Percentiles rank a stretch among this genome's conserved stretches.
Evolutionary conservation across 148 eudicot species (phyloP).

Genomic region (Camellia japonica): DNA sequence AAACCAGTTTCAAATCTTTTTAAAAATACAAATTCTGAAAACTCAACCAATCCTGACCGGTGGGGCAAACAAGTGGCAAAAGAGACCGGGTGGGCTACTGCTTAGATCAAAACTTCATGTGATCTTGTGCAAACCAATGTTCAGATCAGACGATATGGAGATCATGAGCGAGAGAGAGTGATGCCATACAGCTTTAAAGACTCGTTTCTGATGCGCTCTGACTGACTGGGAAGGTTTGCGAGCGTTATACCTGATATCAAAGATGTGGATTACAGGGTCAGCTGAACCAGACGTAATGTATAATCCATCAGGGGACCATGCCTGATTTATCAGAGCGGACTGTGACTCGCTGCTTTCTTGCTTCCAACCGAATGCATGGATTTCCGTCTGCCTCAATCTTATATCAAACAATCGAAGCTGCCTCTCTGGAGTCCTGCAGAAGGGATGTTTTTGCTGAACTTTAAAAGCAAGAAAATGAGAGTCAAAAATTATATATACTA

Average conservation of each 20-base stretch:
- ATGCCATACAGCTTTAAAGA: constrained; percentile 93
- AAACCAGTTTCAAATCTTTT: too few relatives aligned
- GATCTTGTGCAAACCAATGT: constrained; percentile 78
- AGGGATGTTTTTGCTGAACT: not conserved
- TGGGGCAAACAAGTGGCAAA: not conserved
- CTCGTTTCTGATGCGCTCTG: constrained; percentile 77
- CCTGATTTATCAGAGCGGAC: constrained; percentile 86
- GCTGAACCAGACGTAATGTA: constrained; percentile 84
- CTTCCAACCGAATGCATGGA: constrained; percentile 84
- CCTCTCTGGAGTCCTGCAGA: constrained; percentile 73
- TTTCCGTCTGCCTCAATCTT: constrained; percentile 62
- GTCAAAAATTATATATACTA: not conserved
- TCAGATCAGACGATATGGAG: constrained; percentile 87
- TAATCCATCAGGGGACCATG: constrained; percentile 95
- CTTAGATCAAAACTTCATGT: constrained; percentile 11
- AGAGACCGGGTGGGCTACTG: not conserved
- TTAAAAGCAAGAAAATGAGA: not conserved
- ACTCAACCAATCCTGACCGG: not conserved
- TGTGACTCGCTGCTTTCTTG: constrained; percentile 94
- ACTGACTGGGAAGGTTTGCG: constrained; percentile 76
- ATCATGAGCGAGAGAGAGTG: constrained; percentile 62
- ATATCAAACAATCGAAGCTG: constrained; percentile 83
- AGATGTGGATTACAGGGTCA: constrained; percentile 77
- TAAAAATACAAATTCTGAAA: too few relatives aligned
- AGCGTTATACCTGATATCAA: constrained; percentile 73